These are phyloP conservation scores for Candida albicans DNA, from an alignment of 1,139 yeast species.

Conservation along the genomic window DNA sequence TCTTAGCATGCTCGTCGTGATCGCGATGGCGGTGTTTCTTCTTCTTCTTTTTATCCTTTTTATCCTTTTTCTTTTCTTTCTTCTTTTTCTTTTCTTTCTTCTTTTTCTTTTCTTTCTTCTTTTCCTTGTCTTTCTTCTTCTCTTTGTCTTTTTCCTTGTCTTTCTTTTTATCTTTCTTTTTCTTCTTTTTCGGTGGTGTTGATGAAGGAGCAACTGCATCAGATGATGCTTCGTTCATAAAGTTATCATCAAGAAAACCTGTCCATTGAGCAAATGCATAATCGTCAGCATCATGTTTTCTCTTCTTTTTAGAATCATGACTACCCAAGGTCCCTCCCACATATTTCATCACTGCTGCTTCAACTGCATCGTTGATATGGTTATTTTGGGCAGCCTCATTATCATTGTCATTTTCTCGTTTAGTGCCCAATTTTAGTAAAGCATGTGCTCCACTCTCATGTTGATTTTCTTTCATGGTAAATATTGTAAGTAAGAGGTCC, in stretches of 20 bases:
- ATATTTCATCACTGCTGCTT: conserved; percentile 72
- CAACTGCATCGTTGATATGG: conserved; percentile 55
- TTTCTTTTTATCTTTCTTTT: conserved; percentile 1
- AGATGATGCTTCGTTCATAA: background rate
- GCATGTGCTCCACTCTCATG: conserved; percentile 50
- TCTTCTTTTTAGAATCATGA: conserved; percentile 9
- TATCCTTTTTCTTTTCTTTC: background rate
- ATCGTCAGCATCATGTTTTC: conserved; percentile 15
- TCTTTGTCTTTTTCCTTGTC: background rate
- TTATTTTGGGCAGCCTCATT: conserved; percentile 31
- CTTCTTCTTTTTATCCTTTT: background rate
- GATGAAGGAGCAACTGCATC: background rate
- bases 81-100: background rate
- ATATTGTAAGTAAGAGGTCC: background rate
- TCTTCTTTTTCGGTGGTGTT: background rate
- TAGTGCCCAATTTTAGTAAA: conserved; percentile 2
- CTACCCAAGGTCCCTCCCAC: conserved; percentile 60
- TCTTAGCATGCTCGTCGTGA: background rate
- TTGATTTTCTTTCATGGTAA: conserved; percentile 21
- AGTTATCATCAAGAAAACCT: conserved; percentile 46
- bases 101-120: background rate
- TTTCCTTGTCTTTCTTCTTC: conserved; percentile 1
- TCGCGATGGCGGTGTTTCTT: background rate
- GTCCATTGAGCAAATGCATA: conserved; percentile 58
- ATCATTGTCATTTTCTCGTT: conserved; percentile 4